Conservation (phyloP, 2,329 filamentous ascomycete species). For the Didymella exigua region DNA sequence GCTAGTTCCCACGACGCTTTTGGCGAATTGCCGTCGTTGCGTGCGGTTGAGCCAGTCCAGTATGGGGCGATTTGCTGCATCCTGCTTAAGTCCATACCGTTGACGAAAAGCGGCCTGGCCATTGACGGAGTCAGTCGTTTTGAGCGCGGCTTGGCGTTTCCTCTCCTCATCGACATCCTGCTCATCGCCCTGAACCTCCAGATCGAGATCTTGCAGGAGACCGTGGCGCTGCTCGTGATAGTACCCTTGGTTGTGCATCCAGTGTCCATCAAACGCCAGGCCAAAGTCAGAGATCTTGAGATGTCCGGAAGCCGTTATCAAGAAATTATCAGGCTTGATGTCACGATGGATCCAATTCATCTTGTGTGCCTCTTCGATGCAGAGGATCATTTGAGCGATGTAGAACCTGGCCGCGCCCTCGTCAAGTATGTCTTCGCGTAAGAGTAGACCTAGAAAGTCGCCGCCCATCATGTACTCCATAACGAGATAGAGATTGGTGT, state of each 20-base stretch:
- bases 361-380: constrained; percentile 88
- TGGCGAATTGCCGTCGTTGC: constrained; percentile 71
- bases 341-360: constrained; percentile 93
- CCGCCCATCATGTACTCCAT: constrained; percentile 99
- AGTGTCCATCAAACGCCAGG: constrained; percentile 91
- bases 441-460: constrained; percentile 85
- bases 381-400: constrained; percentile 92
- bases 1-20: constrained; percentile 90
- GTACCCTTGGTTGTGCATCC: constrained; percentile 88
- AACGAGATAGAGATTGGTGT: constrained; percentile 82
- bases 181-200: constrained; percentile 74
- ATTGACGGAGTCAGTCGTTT: constrained; percentile 48
- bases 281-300: constrained; percentile 97
- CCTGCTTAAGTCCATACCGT: constrained; percentile 28
- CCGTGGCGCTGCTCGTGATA: constrained; percentile 83
- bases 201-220: constrained; percentile 75
- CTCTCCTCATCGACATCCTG: constrained; percentile 66
- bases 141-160: constrained; percentile 60
- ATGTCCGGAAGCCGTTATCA: constrained; percentile 86
- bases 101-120: constrained; percentile 21
- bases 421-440: constrained; percentile 81
- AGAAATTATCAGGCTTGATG: constrained; percentile 96
- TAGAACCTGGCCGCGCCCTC: constrained; percentile 85
- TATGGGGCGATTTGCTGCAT: constrained; percentile 37
- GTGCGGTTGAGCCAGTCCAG: constrained; percentile 52